A percentile compares a stretch with the other conserved stretches of the same genome.
Conservation (phyloP, 1,139 yeast genomes). For the Scheffersomyces lignicola region DNA sequence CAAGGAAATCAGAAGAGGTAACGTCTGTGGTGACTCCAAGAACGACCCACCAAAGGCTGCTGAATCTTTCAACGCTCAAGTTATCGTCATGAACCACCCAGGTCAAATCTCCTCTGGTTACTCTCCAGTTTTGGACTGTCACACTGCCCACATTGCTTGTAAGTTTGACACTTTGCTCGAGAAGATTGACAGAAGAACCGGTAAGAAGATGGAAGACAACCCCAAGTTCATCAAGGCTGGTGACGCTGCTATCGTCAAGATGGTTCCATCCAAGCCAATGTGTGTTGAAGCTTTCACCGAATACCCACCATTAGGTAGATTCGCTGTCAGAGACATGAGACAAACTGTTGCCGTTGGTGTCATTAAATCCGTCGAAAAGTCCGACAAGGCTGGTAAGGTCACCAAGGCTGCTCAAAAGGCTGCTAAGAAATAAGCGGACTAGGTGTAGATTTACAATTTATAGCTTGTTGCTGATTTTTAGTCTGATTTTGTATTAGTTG, state of each 20-base stretch:
- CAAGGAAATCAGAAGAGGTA: constrained; percentile 93
- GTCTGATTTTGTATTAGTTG: too few relatives aligned
- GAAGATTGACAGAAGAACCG: constrained; percentile 94
- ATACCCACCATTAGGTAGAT: constrained; percentile 99
- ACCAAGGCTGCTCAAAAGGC: constrained; percentile 99
- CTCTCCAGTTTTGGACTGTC: constrained; percentile 93
- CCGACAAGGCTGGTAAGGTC: constrained; percentile 95
- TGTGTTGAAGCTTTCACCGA: constrained; percentile 96
- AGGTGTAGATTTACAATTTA: constrained; percentile 10
- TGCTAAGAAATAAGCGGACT: constrained; percentile 79
- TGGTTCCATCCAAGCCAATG: constrained; percentile 95
- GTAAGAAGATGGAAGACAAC: constrained; percentile 79
- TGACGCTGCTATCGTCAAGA: constrained; percentile 91
- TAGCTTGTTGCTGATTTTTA: too few relatives aligned
- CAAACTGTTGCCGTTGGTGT: constrained; percentile 99
- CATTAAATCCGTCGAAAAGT: constrained; percentile 96
- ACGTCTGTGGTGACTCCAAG: constrained; percentile 95
- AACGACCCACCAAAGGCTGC: constrained; percentile 88
- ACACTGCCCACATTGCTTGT: constrained; percentile 95
- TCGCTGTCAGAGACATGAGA: constrained; percentile 99
- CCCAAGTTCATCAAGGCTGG: constrained; percentile 92
- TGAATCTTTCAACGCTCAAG: constrained; percentile 86
- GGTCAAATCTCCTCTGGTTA: constrained; percentile 93
- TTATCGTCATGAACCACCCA: constrained; percentile 88
- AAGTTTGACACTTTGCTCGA: constrained; percentile 79